Percentiles rank a stretch among this genome's conserved stretches.
Evolutionary conservation across 495 filamentous ascomycete genomes (phyloP).

Genomic region (Penicillium canariense): DNA sequence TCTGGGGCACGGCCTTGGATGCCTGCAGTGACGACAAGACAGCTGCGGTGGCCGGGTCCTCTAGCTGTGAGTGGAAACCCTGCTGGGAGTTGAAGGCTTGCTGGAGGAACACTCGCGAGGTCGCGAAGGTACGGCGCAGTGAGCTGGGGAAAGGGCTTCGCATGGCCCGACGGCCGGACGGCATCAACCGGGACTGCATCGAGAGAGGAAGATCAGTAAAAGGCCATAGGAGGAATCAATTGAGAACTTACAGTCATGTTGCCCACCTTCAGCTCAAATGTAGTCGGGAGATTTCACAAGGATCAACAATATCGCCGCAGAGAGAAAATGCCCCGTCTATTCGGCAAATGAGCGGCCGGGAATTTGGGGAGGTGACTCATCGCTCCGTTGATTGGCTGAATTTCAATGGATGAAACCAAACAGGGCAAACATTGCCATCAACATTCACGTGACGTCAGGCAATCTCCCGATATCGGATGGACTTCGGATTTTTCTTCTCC

Average conservation of each 20-base stretch:
- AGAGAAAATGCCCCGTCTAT: conserved; percentile 9
- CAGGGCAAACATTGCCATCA: conserved; percentile 11
- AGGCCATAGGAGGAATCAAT: conserved; percentile 16
- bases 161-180: conserved; percentile 26
- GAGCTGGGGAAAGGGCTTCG: conserved; percentile 23
- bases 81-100: conserved; percentile 29
- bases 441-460: background rate
- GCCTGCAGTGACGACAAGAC: conserved; percentile 43
- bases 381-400: conserved; percentile 7
- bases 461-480: background rate
- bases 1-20: conserved; percentile 53
- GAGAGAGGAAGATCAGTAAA: background rate
- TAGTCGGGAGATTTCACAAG: no score
- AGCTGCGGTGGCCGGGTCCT: conserved; percentile 42
- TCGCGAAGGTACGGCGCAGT: conserved; percentile 38
- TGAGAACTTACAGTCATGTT: conserved; percentile 24
- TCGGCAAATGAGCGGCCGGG: conserved; percentile 21
- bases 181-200: conserved; percentile 35
- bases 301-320: background rate
- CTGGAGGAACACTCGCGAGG: conserved; percentile 37
- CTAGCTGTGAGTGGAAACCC: conserved; percentile 51
- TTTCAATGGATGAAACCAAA: background rate
- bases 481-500: background rate
- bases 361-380: conserved; percentile 19
- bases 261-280: conserved; percentile 10